A percentile compares a stretch with the other conserved stretches of the same genome.
Conservation (phyloP, 768 basidiomycete species). For the Rubroboletus pulcherrimus region DNA sequence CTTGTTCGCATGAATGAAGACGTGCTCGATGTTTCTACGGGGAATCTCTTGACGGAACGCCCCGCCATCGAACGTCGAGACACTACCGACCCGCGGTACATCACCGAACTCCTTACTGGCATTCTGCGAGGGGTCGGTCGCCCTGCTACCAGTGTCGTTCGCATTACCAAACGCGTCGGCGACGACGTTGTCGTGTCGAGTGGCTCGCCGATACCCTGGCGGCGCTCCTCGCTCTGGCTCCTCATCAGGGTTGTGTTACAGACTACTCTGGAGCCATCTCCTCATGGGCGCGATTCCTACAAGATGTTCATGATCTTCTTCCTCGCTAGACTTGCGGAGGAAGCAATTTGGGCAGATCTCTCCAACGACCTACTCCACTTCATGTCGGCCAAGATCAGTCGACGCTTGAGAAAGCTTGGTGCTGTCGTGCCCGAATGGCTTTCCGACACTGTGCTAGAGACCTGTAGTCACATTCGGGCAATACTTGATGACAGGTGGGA, state of each 20-base stretch:
- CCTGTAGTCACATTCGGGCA: constrained; percentile 14
- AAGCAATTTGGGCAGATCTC: constrained; percentile 12
- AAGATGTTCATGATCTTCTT: constrained; percentile 48
- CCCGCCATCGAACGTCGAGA: constrained; percentile 32
- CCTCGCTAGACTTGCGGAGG: constrained; percentile 25
- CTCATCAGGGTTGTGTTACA: constrained; percentile 34
- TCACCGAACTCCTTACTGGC: constrained; percentile 43
- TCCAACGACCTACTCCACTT: constrained; percentile 34
- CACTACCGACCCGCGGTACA: constrained; percentile 38
- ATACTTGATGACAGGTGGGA: constrained; percentile 36
- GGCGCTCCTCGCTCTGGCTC: constrained; percentile 37
- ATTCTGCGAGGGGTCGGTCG: constrained; percentile 37
- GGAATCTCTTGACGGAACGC: not conserved
- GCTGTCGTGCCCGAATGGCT: constrained; percentile 16
- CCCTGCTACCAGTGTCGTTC: constrained; percentile 14
- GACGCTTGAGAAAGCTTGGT: constrained; percentile 37
- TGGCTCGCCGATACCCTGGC: constrained; percentile 28
- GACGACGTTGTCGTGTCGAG: constrained; percentile 29
- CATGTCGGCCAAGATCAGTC: constrained; percentile 36
- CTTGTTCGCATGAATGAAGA: constrained; percentile 34
- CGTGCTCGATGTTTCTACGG: constrained; percentile 14
- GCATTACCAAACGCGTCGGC: constrained; percentile 31
- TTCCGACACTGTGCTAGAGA: not conserved
- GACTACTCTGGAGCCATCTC: constrained; percentile 22
- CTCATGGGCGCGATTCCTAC: constrained; percentile 29